These are phyloP conservation scores for Conticribra weissflogii DNA, from an alignment of 108 stramenopile genomes.

Conservation along the genomic window DNA sequence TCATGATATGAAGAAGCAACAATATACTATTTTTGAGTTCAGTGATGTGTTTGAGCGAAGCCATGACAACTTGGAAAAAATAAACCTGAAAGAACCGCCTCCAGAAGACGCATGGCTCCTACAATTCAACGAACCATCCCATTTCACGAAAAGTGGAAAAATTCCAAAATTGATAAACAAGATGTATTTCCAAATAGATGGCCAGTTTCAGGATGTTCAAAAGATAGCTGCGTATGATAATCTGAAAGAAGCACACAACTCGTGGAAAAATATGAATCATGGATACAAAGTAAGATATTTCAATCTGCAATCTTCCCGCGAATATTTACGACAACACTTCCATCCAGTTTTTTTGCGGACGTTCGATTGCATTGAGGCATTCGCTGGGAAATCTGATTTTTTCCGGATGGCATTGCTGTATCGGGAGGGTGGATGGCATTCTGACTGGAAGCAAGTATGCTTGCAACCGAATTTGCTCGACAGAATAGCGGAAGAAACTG, in stretches of 20 bases:
- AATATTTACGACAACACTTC: constrained; percentile 1
- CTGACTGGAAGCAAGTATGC: constrained; percentile 18
- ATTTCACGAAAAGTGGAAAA: background rate
- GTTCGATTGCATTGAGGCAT: constrained; percentile 25
- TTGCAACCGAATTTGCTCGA: background rate
- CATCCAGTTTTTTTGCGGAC: constrained; percentile 14
- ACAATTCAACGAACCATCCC: background rate
- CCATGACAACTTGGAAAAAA: too few relatives aligned
- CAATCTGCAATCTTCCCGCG: background rate
- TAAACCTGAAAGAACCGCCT: background rate
- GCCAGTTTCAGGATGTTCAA: background rate
- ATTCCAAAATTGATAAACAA: constrained; percentile 15
- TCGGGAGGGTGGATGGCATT: constrained; percentile 6
- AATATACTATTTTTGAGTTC: background rate
- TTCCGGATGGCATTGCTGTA: constrained; percentile 8
- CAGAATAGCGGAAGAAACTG: background rate
- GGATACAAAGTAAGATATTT: constrained; percentile 9
- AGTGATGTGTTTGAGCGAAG: background rate
- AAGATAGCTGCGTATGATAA: background rate
- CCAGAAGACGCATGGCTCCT: background rate
- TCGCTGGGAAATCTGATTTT: constrained; percentile 11
- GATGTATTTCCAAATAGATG: constrained; percentile 13
- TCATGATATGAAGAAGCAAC: too few relatives aligned
- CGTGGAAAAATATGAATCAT: constrained; percentile 9
- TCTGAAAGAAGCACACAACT: constrained; percentile 5